Percentiles rank a stretch among this genome's conserved stretches.
phyloP scores from a whole-genome alignment of 2,329 filamentous ascomycete genomes.

The Microcyclosporella mali region DNA sequence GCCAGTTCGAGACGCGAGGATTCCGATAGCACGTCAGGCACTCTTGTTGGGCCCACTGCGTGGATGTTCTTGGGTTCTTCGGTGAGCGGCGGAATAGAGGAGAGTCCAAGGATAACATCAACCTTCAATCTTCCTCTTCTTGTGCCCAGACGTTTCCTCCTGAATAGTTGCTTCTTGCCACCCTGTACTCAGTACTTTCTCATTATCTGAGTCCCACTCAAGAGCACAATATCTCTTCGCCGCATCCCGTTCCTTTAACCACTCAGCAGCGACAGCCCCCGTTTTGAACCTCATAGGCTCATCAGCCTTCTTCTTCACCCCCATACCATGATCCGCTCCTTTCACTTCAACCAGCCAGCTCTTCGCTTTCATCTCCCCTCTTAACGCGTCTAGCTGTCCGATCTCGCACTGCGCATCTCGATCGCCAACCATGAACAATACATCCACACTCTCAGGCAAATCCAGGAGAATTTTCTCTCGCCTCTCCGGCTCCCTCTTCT shows the following conservation, averaged over 20 bases:
- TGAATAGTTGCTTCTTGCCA: not conserved
- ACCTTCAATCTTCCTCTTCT: too few species aligned
- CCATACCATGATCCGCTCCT: constrained; percentile 26
- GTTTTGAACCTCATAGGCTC: constrained; percentile 9
- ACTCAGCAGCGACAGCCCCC: constrained; percentile 12
- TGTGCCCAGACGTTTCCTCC: not conserved
- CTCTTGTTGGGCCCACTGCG: too few species aligned
- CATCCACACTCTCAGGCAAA: constrained; percentile 25
- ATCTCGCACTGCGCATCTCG: constrained; percentile 34
- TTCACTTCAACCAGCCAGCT: constrained; percentile 34
- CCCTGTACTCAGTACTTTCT: constrained; percentile 2
- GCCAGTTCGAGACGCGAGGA: too few species aligned
- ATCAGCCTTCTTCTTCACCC: constrained; percentile 4
- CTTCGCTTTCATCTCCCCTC: constrained; percentile 34
- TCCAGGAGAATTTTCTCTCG: constrained; percentile 37
- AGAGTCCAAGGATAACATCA: too few species aligned
- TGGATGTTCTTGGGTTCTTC: too few species aligned
- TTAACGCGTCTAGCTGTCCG: constrained; percentile 25
- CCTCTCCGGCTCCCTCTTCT: constrained; percentile 21
- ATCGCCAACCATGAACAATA: constrained; percentile 38
- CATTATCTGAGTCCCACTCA: constrained; percentile 7
- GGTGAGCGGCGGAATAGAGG: too few species aligned
- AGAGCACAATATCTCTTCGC: constrained; percentile 3
- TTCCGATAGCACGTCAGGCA: too few species aligned
- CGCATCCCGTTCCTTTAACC: constrained; percentile 8